These are phyloP conservation scores for Acanthamoeba triangularis DNA, from an alignment of 208 protist species.

Conservation along the genomic window DNA sequence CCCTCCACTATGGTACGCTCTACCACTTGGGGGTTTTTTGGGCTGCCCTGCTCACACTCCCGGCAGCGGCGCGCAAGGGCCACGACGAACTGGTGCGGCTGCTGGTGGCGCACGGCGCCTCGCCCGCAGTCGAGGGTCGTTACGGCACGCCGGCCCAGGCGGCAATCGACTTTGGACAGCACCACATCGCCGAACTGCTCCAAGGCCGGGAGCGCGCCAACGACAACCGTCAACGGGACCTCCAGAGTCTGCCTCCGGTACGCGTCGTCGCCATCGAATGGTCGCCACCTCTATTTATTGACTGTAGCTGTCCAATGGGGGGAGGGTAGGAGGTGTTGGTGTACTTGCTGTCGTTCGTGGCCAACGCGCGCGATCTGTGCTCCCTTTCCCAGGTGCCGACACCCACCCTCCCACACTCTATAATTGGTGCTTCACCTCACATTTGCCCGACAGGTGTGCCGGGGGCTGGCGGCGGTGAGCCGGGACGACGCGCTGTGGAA, in stretches of 20 bases:
- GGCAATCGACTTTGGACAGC: neutral
- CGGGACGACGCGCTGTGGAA: neutral
- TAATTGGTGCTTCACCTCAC: too few species aligned
- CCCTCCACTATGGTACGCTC: neutral
- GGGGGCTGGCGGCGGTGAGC: neutral
- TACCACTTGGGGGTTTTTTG: too few species aligned
- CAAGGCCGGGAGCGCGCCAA: neutral
- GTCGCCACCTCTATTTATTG: too few species aligned
- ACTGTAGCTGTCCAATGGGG: too few species aligned
- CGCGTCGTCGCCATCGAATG: too few species aligned
- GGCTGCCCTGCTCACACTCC: too few species aligned
- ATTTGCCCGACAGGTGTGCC: neutral
- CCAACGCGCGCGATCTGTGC: too few species aligned
- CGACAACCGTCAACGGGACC: neutral
- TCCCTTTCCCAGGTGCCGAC: too few species aligned
- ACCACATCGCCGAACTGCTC: neutral
- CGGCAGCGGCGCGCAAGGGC: neutral
- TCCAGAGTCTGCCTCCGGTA: neutral
- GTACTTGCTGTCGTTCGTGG: too few species aligned
- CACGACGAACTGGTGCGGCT: neutral
- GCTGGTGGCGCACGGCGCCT: neutral
- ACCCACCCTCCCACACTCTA: too few species aligned
- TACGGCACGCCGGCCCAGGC: neutral
- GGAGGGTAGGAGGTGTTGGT: too few species aligned
- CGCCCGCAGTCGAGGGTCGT: neutral